Base-by-base conservation (phyloP, 805 yeast species). In the Saccharomycopsis fermentans region DNA sequence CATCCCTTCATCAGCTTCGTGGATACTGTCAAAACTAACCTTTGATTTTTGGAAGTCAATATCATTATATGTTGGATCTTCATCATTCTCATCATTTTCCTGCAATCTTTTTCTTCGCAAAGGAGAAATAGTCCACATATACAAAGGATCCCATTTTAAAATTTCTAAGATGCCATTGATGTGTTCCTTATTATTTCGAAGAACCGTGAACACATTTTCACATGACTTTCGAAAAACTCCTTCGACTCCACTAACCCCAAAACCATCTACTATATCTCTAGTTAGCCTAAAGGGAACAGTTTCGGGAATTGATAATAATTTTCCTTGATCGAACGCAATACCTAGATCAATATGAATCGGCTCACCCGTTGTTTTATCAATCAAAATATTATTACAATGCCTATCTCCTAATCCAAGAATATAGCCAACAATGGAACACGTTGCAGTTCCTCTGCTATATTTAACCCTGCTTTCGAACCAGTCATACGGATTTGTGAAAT, bases 311-410 rank as follows among this genome's bases (percentile, higher is more conserved):
- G 92, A 85, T 43, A 94, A 73, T 14, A 83, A 71, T 65, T 80
- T 83, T 0, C 98, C 99, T 66, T 90, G 97, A 69, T 94, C 99
- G 73, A 94, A 94, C 0, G 98, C 95, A 52, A 94, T 91, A 0
- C 99, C 99, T 17, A 94, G 73, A 70, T 94, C 99, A 64, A 94
- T 95, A 68, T 95, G 99, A 27, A 94, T 84, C 0, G 97, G 96
- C 65, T 91, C 97, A 0, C 98, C 98, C 0, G 88, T 78, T n/a
- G 69, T 66, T 54, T 77, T 76, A 69, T 94, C 97, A n/a, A 94
- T 67, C 53, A 94, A 70, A 40, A 94, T 85, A 68, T 94, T 94
- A 69, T 90, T 90, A 68, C 96, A 81, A 70, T 94, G 99, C 32
- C 99, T 75, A 69, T 94, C 99, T 5, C 99, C 99, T 5, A 94